phyloP scores from a whole-genome alignment of 495 filamentous ascomycete genomes.

The Xylaria telfairii region DNA sequence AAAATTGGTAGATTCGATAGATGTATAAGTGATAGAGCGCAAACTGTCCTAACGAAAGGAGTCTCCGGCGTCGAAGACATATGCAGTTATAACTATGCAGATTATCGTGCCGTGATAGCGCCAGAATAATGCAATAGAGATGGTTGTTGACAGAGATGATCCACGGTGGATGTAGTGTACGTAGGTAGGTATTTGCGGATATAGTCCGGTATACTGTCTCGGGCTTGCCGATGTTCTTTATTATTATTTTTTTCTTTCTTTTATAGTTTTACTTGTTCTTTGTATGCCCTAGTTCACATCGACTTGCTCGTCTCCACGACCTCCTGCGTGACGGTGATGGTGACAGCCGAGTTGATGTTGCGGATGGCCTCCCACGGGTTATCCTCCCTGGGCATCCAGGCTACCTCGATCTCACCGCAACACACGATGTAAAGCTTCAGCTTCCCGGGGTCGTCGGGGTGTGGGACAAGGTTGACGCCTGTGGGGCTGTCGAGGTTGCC shows the following conservation, averaged over 20 bases:
- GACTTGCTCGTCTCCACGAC: conserved; percentile 16
- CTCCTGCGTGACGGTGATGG: conserved; percentile 29
- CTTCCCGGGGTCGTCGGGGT: conserved; percentile 25
- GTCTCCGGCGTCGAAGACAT: not conserved
- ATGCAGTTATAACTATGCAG: conserved; percentile 6
- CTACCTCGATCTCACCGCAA: conserved; percentile 40
- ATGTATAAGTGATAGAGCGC: not conserved
- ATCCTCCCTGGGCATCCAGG: conserved; percentile 35
- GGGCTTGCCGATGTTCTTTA: not conserved
- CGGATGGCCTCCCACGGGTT: conserved; percentile 38
- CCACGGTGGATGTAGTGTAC: not conserved
- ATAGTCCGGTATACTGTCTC: not conserved
- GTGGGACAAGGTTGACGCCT: conserved; percentile 31
- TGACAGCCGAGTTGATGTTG: conserved; percentile 35
- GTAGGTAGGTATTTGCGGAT: not conserved
- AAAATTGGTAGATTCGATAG: not conserved
- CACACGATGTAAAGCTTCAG: conserved; percentile 38
- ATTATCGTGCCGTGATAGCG: conserved; percentile 6
- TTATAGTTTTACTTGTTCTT: not conserved
- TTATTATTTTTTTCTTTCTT: not conserved
- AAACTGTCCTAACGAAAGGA: not conserved
- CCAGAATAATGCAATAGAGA: conserved; percentile 14
- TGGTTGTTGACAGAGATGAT: conserved; percentile 9
- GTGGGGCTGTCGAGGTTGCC: conserved; percentile 36
- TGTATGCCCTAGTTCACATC: not conserved